These are phyloP conservation scores for Zygoascus sp. DNA, from an alignment of 1,139 yeast species.

Conservation along the genomic window DNA sequence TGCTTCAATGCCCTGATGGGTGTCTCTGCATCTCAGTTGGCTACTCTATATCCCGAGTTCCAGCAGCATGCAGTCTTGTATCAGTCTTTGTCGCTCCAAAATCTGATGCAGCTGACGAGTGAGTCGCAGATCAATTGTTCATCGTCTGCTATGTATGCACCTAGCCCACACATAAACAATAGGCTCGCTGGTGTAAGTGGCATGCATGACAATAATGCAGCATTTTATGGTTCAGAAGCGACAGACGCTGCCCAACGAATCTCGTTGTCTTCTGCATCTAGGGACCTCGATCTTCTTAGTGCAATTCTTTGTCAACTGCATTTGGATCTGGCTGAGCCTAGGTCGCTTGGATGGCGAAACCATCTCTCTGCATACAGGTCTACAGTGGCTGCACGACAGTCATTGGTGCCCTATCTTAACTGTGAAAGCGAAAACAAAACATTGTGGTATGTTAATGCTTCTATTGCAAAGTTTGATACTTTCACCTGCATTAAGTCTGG, in stretches of 20 bases:
- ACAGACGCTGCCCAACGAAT: too few relatives aligned
- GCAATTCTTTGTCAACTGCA: slow-evolving; percentile 5
- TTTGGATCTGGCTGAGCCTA: background rate
- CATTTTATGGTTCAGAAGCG: too few relatives aligned
- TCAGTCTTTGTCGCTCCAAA: background rate
- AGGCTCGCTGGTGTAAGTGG: background rate
- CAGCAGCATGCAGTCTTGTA: background rate
- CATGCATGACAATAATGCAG: background rate
- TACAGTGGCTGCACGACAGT: background rate
- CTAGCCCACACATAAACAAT: too few relatives aligned
- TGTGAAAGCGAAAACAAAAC: background rate
- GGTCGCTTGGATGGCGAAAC: background rate
- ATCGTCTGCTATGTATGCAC: too few relatives aligned
- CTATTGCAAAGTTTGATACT: slow-evolving; percentile 8
- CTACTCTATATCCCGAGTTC: slow-evolving; percentile 1
- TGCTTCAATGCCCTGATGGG: slow-evolving; percentile 5
- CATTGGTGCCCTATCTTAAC: background rate
- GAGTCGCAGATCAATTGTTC: too few relatives aligned
- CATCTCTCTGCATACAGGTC: slow-evolving; percentile 2
- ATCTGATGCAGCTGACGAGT: background rate
- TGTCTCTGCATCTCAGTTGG: background rate
- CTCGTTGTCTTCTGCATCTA: background rate
- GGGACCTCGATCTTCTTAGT: background rate
- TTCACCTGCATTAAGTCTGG: slow-evolving; percentile 3
- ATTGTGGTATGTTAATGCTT: slow-evolving; percentile 2